phyloP scores from a whole-genome alignment of 2,329 filamentous ascomycete species.

The Dothistroma pini region DNA sequence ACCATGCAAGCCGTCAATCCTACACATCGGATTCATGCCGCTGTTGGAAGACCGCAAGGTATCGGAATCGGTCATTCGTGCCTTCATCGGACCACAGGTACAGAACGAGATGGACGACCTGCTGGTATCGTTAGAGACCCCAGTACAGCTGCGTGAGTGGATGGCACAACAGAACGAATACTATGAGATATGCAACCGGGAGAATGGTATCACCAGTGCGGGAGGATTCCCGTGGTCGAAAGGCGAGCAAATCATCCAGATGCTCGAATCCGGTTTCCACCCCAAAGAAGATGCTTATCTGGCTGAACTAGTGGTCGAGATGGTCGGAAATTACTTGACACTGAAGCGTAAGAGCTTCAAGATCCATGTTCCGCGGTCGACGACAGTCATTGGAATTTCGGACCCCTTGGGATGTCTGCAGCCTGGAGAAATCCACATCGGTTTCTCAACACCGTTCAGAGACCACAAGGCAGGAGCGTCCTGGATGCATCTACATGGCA shows the following conservation, averaged over 20 bases:
- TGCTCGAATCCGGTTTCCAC: slow-evolving; percentile 48
- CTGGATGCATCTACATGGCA: slow-evolving; percentile 53
- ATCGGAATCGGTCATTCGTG: slow-evolving; percentile 44
- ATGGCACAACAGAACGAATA: slow-evolving; percentile 46
- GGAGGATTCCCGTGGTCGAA: slow-evolving; percentile 50
- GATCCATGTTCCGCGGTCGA: slow-evolving; percentile 57
- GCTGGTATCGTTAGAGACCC: neutral
- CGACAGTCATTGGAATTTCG: slow-evolving; percentile 62
- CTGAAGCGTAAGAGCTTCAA: slow-evolving; percentile 23
- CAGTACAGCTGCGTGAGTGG: slow-evolving; percentile 52
- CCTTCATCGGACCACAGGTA: slow-evolving; percentile 51
- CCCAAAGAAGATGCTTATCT: slow-evolving; percentile 19
- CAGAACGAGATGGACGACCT: slow-evolving; percentile 52
- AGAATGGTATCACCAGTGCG: slow-evolving; percentile 37
- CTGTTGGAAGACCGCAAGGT: slow-evolving; percentile 61
- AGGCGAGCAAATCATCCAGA: slow-evolving; percentile 52
- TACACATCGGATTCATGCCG: slow-evolving; percentile 67
- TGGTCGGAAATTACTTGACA: slow-evolving; percentile 17
- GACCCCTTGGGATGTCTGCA: slow-evolving; percentile 61
- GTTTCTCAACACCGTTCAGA: slow-evolving; percentile 44
- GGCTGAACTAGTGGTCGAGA: slow-evolving; percentile 10
- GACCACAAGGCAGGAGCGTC: slow-evolving; percentile 41
- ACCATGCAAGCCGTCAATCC: slow-evolving; percentile 48
- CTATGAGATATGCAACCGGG: slow-evolving; percentile 30
- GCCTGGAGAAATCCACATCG: slow-evolving; percentile 64